Evolutionary conservation across 345 rosid species (phyloP).

Genomic region (Salix viminalis): DNA sequence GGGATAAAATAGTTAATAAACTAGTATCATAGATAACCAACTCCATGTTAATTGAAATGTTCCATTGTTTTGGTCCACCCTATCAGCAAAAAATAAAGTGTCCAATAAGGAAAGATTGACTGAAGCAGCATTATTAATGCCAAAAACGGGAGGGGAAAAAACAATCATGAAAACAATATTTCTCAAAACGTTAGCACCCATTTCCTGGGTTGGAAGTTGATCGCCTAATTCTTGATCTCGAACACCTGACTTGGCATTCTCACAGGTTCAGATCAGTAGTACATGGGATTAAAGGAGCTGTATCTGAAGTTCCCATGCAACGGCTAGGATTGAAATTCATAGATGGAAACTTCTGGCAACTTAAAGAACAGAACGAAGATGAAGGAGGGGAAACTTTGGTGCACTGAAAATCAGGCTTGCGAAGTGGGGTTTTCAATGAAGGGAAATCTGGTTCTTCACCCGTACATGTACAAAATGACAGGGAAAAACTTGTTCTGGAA

Average conservation of each 20-base stretch:
- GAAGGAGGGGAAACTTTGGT: slow-evolving; percentile 50
- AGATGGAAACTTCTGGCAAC: slow-evolving; percentile 66
- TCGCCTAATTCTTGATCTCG: slow-evolving; percentile 51
- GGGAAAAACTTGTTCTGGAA: slow-evolving; percentile 67
- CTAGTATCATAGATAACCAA: background rate
- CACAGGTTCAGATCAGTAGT: slow-evolving; percentile 26
- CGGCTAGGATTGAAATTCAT: slow-evolving; percentile 50
- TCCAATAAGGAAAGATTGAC: background rate
- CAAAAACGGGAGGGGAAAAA: slow-evolving; percentile 3
- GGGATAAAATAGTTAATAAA: background rate
- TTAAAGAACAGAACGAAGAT: slow-evolving; percentile 69
- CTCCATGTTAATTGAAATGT: background rate
- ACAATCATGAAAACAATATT: background rate
- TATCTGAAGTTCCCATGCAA: slow-evolving; percentile 65
- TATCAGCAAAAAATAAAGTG: background rate
- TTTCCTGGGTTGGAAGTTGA: slow-evolving; percentile 41
- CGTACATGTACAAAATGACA: slow-evolving; percentile 70
- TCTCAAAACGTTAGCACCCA: slow-evolving; percentile 46
- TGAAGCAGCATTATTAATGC: too few relatives aligned
- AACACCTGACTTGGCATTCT: slow-evolving; percentile 41
- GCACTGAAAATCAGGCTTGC: slow-evolving; percentile 58
- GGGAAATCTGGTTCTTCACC: slow-evolving; percentile 53
- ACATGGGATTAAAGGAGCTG: slow-evolving; percentile 45
- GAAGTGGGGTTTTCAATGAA: slow-evolving; percentile 53
- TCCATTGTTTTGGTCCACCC: background rate